These are phyloP conservation scores for Mycotypha africana DNA, from an alignment of 371 early-diverging fungal species.

Conservation along the genomic window DNA sequence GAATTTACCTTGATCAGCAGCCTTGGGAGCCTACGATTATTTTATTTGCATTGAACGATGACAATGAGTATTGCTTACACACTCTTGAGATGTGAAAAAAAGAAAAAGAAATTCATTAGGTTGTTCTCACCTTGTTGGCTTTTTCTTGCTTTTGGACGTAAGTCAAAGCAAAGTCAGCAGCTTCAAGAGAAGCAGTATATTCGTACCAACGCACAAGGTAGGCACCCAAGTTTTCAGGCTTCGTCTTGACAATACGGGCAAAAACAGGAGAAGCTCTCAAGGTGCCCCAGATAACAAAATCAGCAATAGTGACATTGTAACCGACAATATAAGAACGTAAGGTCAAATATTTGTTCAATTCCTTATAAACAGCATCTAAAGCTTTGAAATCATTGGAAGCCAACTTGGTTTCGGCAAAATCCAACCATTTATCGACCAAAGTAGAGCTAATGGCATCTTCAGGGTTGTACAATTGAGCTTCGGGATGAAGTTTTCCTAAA, in stretches of 20 bases:
- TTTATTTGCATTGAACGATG: too few species aligned
- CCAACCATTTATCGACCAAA: conserved; percentile 59
- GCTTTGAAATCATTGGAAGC: conserved; percentile 67
- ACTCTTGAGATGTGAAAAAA: background rate
- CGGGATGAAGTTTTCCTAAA: conserved; percentile 34
- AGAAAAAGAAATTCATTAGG: background rate
- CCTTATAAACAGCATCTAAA: conserved; percentile 58
- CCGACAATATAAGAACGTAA: conserved; percentile 83
- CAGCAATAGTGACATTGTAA: conserved; percentile 74
- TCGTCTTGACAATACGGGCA: conserved; percentile 71
- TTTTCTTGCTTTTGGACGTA: conserved; percentile 46
- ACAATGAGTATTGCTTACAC: background rate
- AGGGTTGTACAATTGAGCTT: conserved; percentile 33
- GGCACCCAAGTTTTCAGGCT: conserved; percentile 60
- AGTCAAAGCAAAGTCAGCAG: conserved; percentile 48
- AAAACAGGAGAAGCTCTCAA: conserved; percentile 79
- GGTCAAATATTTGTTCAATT: conserved; percentile 71
- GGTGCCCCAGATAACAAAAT: conserved; percentile 85
- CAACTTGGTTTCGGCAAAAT: conserved; percentile 57
- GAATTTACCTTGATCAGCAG: conserved; percentile 87
- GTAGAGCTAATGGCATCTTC: conserved; percentile 38
- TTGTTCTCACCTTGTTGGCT: conserved; percentile 28
- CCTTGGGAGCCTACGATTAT: conserved; percentile 21
- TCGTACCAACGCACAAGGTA: conserved; percentile 84
- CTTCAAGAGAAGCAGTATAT: conserved; percentile 61